Conservation (phyloP, 2,329 filamentous ascomycete genomes). For the Bipolaris bicolor region DNA sequence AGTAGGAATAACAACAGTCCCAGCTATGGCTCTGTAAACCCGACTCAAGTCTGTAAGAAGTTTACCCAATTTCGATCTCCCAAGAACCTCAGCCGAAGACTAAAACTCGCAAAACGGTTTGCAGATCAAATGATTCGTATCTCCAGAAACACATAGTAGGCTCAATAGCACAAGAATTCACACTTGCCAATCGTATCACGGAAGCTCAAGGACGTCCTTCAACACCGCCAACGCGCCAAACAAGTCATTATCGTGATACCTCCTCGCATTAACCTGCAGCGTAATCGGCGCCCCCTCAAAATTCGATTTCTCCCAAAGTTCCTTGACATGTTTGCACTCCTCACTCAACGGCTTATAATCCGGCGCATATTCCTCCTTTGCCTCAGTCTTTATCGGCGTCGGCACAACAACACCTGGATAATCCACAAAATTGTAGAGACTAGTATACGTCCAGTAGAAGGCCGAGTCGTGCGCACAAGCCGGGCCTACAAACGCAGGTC, state of each 20-base stretch:
- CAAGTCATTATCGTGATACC: conserved; percentile 30
- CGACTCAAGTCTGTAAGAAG: too few species aligned
- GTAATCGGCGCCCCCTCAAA: conserved; percentile 31
- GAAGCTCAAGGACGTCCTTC: conserved; percentile 24
- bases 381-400: conserved; percentile 21
- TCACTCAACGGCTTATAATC: conserved; percentile 26
- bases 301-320: conserved; percentile 25
- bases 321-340: conserved; percentile 25
- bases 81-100: not conserved
- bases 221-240: conserved; percentile 28
- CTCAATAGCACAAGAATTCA: not conserved
- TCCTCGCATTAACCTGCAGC: conserved; percentile 30
- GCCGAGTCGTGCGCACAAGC: conserved; percentile 28
- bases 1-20: too few species aligned
- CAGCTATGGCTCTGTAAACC: too few species aligned
- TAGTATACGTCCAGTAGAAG: conserved; percentile 33
- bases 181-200: not conserved
- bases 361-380: conserved; percentile 21
- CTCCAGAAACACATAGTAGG: not conserved
- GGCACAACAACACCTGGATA: conserved; percentile 30
- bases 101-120: too few species aligned
- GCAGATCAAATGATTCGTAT: not conserved
- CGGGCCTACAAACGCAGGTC: conserved; percentile 29
- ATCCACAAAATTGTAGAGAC: conserved; percentile 28
- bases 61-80: too few species aligned